Percentiles rank a stretch among this genome's conserved stretches.
phyloP scores from a whole-genome alignment of 306 rosid genomes.

The Aeschynomene evenia region DNA sequence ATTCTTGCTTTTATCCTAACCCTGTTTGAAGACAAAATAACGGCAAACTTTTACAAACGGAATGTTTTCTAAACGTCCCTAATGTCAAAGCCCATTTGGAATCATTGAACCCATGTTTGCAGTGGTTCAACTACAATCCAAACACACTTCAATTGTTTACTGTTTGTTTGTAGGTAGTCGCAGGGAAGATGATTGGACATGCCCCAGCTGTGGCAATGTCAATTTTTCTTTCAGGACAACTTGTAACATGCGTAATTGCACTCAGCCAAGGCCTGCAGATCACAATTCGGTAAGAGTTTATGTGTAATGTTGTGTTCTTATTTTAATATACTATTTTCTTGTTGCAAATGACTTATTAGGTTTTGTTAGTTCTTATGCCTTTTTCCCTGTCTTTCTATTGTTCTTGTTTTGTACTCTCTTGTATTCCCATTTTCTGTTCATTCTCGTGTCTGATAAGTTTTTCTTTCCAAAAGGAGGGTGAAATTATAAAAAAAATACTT shows the following conservation, averaged over 20 bases:
- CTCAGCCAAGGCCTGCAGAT: constrained; percentile 98
- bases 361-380: not conserved
- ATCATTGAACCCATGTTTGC: not conserved
- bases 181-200: constrained; percentile 99
- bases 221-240: constrained; percentile 97
- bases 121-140: not conserved
- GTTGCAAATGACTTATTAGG: not conserved
- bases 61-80: not conserved
- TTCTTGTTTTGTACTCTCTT: not conserved
- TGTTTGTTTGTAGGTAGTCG: constrained; percentile 72
- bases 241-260: constrained; percentile 98
- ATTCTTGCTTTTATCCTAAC: not conserved
- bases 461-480: not conserved
- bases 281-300: constrained; percentile 66
- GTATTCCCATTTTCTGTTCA: not conserved
- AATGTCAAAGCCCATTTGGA: not conserved
- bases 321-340: not conserved
- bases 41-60: not conserved
- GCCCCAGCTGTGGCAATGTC: constrained; percentile 97
- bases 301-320: not conserved
- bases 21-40: not conserved
- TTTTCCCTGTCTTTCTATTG: not conserved
- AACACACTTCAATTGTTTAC: not conserved
- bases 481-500: not conserved
- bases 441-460: not conserved